Base-by-base conservation (phyloP, 2,329 filamentous ascomycete species). In the Nemania sp. region DNA sequence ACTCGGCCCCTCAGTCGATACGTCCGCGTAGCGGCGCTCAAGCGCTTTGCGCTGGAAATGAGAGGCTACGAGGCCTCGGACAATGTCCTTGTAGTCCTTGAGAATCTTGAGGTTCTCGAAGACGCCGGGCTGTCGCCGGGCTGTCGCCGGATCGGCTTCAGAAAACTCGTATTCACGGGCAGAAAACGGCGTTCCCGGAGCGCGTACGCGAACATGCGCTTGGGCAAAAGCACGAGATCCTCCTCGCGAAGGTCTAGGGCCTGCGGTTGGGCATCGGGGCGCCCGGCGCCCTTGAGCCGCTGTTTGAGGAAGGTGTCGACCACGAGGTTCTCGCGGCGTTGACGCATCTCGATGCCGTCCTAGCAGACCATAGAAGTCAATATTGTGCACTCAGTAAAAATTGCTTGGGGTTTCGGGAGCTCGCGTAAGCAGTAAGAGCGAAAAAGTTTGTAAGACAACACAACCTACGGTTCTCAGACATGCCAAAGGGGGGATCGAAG, bases 41-140 rank as follows among this genome's bases (percentile, higher is more conserved):
- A 77, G 65, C 0, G 59, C 69, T 69, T 78, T 78, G 54, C 72
- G 73, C 64, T 76, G 74, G 69, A 79, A 78, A 39, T 79, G 77
- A 0, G 75, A 75, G 60, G 74, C 75, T 42, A 79, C 77, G 0
- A 79, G 66, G 0, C 73, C 74, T 0, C 74, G 74, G 0, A 79
- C 76, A 11, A 78, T 75, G 20, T 76, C 73, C 65, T 78, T 78
- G 67, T 79, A 76, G 17, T 77, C 75, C n/a, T 67, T 62, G 46
- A 76, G 70, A 54, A 79, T 77, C 15, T 74, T 72, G 0, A 79
- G 70, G 60, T 76, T 74, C 68, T 78, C 76, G 47, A 79, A 79
- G 1, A 77, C 75, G 7, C 72, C 74, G 0, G 64, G 63, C 63
- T 76, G 72, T 0, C 75, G 7, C 72, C 74, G 0, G 64, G 63